These are phyloP conservation scores for Fusarium mangiferae DNA, from an alignment of 2,329 filamentous ascomycete species.

Conservation along the genomic window DNA sequence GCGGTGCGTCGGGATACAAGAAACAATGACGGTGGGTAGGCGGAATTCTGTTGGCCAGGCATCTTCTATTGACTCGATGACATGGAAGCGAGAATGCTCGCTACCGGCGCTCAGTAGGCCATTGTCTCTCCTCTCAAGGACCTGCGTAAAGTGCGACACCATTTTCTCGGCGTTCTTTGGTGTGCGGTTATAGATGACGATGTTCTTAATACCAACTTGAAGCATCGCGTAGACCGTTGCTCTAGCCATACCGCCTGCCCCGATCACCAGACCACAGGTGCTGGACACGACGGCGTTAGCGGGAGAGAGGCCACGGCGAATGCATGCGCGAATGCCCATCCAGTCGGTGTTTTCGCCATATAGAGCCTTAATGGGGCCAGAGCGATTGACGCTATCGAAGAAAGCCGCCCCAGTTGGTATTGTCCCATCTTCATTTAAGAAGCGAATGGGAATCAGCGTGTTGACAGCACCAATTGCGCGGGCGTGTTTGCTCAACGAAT, in stretches of 20 bases:
- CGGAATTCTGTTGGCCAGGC: conserved; percentile 72
- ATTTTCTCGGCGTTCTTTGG: conserved; percentile 72
- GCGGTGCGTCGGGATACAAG: conserved; percentile 78
- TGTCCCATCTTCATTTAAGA: conserved; percentile 65
- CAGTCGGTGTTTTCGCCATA: conserved; percentile 87
- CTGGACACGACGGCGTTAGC: conserved; percentile 70
- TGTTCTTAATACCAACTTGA: conserved; percentile 79
- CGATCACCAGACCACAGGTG: conserved; percentile 68
- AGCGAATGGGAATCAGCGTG: conserved; percentile 76
- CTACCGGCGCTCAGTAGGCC: conserved; percentile 56
- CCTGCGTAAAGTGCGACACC: conserved; percentile 74
- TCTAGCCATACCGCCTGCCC: conserved; percentile 80
- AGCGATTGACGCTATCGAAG: conserved; percentile 64
- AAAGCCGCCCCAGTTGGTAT: conserved; percentile 65
- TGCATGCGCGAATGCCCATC: conserved; percentile 80
- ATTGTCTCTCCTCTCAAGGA: conserved; percentile 57
- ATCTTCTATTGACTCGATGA: conserved; percentile 68
- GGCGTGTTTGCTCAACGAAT: conserved; percentile 77
- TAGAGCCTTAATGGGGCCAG: conserved; percentile 73
- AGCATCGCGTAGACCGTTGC: conserved; percentile 83
- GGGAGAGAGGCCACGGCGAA: conserved; percentile 77
- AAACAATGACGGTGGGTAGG: conserved; percentile 78
- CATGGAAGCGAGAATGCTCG: conserved; percentile 61
- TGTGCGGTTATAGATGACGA: conserved; percentile 80
- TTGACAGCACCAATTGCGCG: conserved; percentile 81